Conservation (phyloP, 352 stramenopile species). For the Thraustochytrium sp. region DNA sequence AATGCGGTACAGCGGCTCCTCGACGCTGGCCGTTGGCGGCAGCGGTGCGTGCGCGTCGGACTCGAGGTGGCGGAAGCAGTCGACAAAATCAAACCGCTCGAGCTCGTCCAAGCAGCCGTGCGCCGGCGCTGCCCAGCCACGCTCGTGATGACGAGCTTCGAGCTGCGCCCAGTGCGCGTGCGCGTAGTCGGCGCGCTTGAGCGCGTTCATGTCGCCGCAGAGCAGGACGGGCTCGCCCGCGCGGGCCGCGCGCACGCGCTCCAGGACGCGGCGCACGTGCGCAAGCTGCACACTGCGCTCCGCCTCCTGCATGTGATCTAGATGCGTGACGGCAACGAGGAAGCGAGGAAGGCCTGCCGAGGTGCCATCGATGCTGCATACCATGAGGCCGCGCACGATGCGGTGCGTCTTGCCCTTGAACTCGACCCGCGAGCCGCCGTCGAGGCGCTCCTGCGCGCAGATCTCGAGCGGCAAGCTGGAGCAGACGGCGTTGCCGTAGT, state of each 20-base stretch:
- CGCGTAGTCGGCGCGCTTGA: neutral
- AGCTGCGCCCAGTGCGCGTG: neutral
- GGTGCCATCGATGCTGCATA: neutral
- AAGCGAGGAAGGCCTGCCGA: neutral
- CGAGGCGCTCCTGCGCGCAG: neutral
- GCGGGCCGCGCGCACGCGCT: neutral
- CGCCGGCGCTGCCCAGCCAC: conserved; percentile 26
- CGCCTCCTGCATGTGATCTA: conserved; percentile 44
- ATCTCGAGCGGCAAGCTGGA: neutral
- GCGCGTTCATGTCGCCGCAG: conserved; percentile 40
- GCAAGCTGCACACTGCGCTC: conserved; percentile 34
- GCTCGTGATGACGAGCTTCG: neutral
- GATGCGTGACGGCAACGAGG: conserved; percentile 2
- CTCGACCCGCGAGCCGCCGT: neutral
- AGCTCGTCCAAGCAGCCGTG: conserved; percentile 17
- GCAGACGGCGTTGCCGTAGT: conserved; percentile 40
- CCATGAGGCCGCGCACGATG: conserved; percentile 36
- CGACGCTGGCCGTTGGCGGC: conserved; percentile 8
- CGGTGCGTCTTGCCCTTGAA: neutral
- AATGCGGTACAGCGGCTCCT: conserved; percentile 15
- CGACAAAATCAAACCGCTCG: neutral
- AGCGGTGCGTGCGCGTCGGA: neutral
- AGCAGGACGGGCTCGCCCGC: neutral
- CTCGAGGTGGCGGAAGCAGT: neutral
- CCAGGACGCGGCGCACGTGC: neutral